A percentile compares a stretch with the other conserved stretches of the same genome.
phyloP scores from a whole-genome alignment of 1,139 yeast genomes.

The Spathaspora sp. region DNA sequence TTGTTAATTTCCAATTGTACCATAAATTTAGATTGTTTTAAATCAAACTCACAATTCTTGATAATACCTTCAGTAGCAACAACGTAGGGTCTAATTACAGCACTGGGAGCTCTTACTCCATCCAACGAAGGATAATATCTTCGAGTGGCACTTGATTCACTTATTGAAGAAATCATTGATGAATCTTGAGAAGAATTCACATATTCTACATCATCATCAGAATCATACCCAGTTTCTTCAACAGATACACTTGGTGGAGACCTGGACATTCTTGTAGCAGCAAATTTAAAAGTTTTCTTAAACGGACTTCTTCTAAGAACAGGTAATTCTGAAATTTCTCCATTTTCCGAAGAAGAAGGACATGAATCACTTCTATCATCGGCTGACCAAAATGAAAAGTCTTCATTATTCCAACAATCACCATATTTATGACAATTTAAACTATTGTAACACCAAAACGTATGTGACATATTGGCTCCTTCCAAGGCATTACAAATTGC shows the following conservation, averaged over 20 bases:
- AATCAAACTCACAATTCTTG: slow-evolving; percentile 53
- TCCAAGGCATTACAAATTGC: slow-evolving; percentile 80
- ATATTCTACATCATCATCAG: slow-evolving; percentile 6
- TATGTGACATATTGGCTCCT: slow-evolving; percentile 65
- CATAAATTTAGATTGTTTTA: slow-evolving; percentile 44
- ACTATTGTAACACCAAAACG: slow-evolving; percentile 84
- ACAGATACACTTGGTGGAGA: slow-evolving; percentile 1
- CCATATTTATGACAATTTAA: slow-evolving; percentile 79
- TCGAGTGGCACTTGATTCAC: slow-evolving; percentile 20
- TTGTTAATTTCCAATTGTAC: slow-evolving; percentile 40
- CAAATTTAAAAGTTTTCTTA: neutral
- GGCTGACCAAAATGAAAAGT: slow-evolving; percentile 79
- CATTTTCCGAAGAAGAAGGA: neutral
- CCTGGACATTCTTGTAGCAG: neutral
- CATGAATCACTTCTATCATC: slow-evolving; percentile 43
- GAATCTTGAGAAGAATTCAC: slow-evolving; percentile 5
- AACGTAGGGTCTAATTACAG: slow-evolving; percentile 73
- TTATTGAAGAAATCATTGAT: slow-evolving; percentile 18
- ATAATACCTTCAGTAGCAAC: slow-evolving; percentile 57
- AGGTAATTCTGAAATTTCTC: neutral
- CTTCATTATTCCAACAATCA: slow-evolving; percentile 92
- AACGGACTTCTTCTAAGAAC: neutral
- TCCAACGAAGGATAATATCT: slow-evolving; percentile 45
- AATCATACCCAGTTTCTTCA: slow-evolving; percentile 7
- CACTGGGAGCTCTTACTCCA: slow-evolving; percentile 70